These are phyloP conservation scores for Pterulicium gracile DNA, from an alignment of 1,284 basidiomycete genomes.

Conservation along the genomic window DNA sequence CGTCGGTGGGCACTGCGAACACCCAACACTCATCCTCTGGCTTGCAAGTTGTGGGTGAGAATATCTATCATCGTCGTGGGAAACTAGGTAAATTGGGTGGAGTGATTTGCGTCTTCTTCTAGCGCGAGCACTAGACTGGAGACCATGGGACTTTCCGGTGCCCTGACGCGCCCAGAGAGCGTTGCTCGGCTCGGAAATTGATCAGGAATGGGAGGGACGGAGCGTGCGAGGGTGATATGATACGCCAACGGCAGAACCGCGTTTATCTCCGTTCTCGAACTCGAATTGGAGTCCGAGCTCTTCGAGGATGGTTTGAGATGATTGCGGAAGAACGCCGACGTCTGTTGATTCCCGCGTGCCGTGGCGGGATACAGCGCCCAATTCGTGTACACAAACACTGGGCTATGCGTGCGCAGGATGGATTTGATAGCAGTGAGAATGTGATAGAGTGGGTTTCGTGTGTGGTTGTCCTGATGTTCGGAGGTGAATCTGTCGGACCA, in stretches of 20 bases:
- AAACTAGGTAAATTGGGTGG: no score
- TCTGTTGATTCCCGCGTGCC: slow-evolving; percentile 8
- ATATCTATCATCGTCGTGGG: no score
- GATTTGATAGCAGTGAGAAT: slow-evolving; percentile 38
- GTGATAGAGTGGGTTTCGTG: slow-evolving; percentile 27
- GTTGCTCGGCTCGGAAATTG: no score
- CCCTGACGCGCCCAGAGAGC: no score
- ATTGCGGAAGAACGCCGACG: background rate
- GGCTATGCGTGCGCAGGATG: slow-evolving; percentile 38
- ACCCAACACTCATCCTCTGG: no score
- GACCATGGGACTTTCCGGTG: no score
- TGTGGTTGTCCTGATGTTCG: slow-evolving; percentile 31
- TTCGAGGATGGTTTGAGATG: background rate
- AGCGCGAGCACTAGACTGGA: no score
- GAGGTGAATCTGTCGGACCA: slow-evolving; percentile 61
- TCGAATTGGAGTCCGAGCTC: background rate
- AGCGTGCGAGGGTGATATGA: background rate
- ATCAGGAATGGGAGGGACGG: no score
- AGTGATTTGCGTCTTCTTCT: no score
- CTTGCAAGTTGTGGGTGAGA: no score
- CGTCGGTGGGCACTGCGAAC: no score
- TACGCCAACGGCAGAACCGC: background rate
- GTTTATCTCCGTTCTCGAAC: no score
- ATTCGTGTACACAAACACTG: slow-evolving; percentile 49
- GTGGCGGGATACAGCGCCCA: slow-evolving; percentile 41